These are phyloP conservation scores for Solanum bulbocastanum DNA, from an alignment of 257 asterid species.

Conservation along the genomic window DNA sequence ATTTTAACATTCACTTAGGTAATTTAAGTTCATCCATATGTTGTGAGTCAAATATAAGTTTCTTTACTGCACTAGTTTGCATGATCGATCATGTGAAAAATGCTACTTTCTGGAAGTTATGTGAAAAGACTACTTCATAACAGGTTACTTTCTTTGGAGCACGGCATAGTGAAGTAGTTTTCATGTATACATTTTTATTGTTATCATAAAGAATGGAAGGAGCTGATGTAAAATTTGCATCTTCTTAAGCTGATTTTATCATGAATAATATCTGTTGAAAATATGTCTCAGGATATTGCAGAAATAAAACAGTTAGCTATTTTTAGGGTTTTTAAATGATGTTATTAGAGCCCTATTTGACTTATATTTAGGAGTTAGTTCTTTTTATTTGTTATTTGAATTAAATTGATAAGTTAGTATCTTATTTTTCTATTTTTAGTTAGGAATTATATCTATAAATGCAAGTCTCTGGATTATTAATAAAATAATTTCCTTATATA, in stretches of 20 bases:
- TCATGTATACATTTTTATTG: not conserved
- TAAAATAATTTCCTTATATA: no score
- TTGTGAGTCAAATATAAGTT: not conserved
- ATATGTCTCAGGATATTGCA: no score
- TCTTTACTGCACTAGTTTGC: not conserved
- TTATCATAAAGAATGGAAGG: not conserved
- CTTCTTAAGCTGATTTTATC: not conserved
- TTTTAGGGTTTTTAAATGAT: no score
- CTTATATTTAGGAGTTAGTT: no score
- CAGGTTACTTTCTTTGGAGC: not conserved
- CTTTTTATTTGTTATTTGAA: no score
- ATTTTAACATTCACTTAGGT: not conserved
- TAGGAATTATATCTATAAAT: no score
- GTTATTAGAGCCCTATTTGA: no score
- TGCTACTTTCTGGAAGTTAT: not conserved
- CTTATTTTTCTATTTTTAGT: no score
- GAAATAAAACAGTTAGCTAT: no score
- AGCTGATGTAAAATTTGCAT: not conserved
- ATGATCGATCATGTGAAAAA: not conserved
- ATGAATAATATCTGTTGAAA: no score
- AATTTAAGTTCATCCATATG: not conserved
- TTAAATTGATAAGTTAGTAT: no score
- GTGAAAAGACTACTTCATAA: not conserved
- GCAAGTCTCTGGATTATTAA: no score
- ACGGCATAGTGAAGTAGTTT: not conserved